Evolutionary conservation across 179 eudicot species (phyloP).

Genomic region (Corrigiola litoralis): DNA sequence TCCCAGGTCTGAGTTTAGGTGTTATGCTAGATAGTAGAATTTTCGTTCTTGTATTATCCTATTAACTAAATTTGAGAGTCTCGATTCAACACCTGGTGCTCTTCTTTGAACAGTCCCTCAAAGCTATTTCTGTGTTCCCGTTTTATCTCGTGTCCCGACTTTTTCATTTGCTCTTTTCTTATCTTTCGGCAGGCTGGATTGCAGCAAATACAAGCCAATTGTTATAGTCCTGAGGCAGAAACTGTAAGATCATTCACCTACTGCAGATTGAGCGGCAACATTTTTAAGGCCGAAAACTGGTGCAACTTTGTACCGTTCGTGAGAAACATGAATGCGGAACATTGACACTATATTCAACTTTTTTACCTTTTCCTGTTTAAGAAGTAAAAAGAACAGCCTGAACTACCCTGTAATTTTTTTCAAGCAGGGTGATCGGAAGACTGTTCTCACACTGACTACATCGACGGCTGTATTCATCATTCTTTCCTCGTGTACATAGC

Average conservation of each 20-base stretch:
- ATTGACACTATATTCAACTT: slow-evolving; percentile 8
- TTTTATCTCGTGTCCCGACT: not conserved
- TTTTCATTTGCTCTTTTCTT: too few relatives aligned
- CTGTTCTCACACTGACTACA: slow-evolving; percentile 15
- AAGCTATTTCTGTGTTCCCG: not conserved
- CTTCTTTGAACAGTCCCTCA: too few relatives aligned
- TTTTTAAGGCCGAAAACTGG: slow-evolving; percentile 55
- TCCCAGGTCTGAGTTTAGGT: too few relatives aligned
- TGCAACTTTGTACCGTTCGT: slow-evolving; percentile 55
- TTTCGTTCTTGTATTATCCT: too few relatives aligned
- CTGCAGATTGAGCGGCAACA: slow-evolving; percentile 50
- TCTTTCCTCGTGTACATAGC: slow-evolving; percentile 32
- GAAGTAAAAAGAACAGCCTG: slow-evolving; percentile 15
- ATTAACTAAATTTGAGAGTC: too few relatives aligned
- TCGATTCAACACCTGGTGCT: too few relatives aligned
- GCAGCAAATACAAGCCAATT: slow-evolving; percentile 48
- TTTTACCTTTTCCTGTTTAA: slow-evolving; percentile 12
- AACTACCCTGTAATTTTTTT: slow-evolving; percentile 29
- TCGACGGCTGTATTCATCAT: slow-evolving; percentile 23
- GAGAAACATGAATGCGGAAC: slow-evolving; percentile 43
- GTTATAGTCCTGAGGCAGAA: slow-evolving; percentile 40
- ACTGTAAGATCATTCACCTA: slow-evolving; percentile 52
- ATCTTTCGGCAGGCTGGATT: slow-evolving; percentile 43
- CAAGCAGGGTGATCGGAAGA: slow-evolving; percentile 23
- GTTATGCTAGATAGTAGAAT: too few relatives aligned